Base-by-base conservation (phyloP, 2,329 filamentous ascomycete species). In the Aspergillus sp. region DNA sequence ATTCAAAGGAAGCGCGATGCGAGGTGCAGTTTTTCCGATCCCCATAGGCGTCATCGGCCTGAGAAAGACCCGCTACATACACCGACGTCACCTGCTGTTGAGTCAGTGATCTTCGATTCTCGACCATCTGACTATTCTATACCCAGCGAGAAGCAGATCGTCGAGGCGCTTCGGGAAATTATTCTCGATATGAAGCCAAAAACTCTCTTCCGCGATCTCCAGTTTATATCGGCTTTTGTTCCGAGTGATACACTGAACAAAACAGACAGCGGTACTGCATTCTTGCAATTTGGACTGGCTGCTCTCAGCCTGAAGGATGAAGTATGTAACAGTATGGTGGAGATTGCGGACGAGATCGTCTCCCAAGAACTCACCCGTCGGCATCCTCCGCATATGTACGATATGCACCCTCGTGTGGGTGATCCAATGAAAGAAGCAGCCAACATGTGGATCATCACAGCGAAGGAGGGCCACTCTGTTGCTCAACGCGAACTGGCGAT, bases 401-500 rank as follows among this genome's bases (percentile, higher is more conserved):
- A 72, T 32, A 68, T 68, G 57, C 67, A 68, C 36, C 61, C 66
- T 20, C 65, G 68, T 1, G 61, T 68, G 4, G 66, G 68, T 38
- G 64, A 72, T 61, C 67, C 68, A 24, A 71, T 86, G 55, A 83
- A 86, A 47, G 91, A 97, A 70, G 93, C 92, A 0, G 93, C 90
- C 3, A 86, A 84, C 64, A 95, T 98, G 87, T 91, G 91, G 81
- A 89, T 91, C 61, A 95, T 97, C 70, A 93, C 93, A 1, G 95
- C 95, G 15, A 95, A 93, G 71, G 95, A 99, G 75, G 93, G 93
- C 39, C 86, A 93, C 59, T 83, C 92, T 0, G 89, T 90, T 12
- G 93, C 93, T 5, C 93, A 98, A 77, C 87, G 95, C 50, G 95
- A 99, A 76, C 83, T 99, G 15, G 95, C 90, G 2, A 89, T 96